A percentile compares a stretch with the other conserved stretches of the same genome.
Evolutionary conservation across 2,329 filamentous ascomycete species (phyloP).

Genomic region (Monosporascus sp.): DNA sequence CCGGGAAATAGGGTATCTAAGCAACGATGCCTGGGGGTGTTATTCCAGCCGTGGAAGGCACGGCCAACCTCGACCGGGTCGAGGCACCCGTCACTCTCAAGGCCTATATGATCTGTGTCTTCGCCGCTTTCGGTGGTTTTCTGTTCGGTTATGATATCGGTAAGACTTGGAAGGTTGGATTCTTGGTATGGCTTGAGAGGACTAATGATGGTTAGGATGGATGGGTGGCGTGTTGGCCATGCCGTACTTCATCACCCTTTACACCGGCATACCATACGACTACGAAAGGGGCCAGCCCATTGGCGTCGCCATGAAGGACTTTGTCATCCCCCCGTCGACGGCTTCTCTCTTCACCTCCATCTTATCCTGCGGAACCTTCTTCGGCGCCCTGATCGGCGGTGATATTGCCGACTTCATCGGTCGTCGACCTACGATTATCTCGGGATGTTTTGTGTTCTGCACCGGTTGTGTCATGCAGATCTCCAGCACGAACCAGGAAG

Average conservation of each 20-base stretch:
- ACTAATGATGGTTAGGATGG: slow-evolving; percentile 34
- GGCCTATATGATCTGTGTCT: slow-evolving; percentile 65
- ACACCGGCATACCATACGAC: slow-evolving; percentile 33
- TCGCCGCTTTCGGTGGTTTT: slow-evolving; percentile 67
- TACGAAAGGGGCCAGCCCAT: slow-evolving; percentile 21
- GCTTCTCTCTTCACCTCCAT: slow-evolving; percentile 62
- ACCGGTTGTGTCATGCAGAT: slow-evolving; percentile 56
- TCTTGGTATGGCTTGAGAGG: slow-evolving; percentile 33
- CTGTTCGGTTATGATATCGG: slow-evolving; percentile 78
- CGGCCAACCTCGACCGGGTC: slow-evolving; percentile 51
- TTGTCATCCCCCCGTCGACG: slow-evolving; percentile 39
- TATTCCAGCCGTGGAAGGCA: slow-evolving; percentile 19
- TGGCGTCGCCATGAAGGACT: slow-evolving; percentile 22
- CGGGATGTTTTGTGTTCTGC: slow-evolving; percentile 55
- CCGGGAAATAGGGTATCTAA: not conserved
- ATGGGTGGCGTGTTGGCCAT: slow-evolving; percentile 44
- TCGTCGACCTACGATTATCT: slow-evolving; percentile 52
- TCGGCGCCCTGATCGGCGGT: slow-evolving; percentile 59
- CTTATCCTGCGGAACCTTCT: slow-evolving; percentile 60
- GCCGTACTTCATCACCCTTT: slow-evolving; percentile 34
- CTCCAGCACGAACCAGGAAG: slow-evolving; percentile 43
- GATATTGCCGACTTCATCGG: slow-evolving; percentile 62
- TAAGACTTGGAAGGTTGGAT: slow-evolving; percentile 7
- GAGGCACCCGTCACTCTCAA: slow-evolving; percentile 66
- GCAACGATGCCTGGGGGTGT: slow-evolving; percentile 26